phyloP scores from a whole-genome alignment of 306 rosid genomes.

The Castanea mollissima region DNA sequence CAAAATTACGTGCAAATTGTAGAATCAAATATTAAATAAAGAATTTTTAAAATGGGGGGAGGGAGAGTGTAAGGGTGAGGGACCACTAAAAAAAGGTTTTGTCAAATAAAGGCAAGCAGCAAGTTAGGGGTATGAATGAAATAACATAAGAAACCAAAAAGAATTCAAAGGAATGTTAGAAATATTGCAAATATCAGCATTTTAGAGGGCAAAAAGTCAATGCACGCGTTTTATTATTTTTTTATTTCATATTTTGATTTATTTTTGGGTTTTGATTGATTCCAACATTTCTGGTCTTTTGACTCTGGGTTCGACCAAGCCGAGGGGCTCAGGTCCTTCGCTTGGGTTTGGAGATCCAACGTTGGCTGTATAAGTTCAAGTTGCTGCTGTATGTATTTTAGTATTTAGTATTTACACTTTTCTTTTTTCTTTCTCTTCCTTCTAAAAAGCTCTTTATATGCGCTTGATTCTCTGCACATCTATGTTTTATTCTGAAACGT shows the following conservation, averaged over 20 bases:
- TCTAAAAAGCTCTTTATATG: slow-evolving; percentile 12
- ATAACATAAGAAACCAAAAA: not conserved
- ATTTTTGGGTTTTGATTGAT: not conserved
- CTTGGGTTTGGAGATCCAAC: slow-evolving; percentile 57
- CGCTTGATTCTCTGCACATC: not conserved
- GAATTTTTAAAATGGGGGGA: too few relatives aligned
- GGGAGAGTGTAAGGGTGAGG: too few relatives aligned
- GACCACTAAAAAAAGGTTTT: too few relatives aligned
- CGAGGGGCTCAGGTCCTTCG: slow-evolving; percentile 62
- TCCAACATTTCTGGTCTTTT: not conserved
- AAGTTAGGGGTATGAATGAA: too few relatives aligned
- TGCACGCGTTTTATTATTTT: not conserved
- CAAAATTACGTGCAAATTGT: too few relatives aligned
- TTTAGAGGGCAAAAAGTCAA: too few relatives aligned
- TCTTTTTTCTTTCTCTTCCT: slow-evolving; percentile 1
- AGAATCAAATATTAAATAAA: too few relatives aligned
- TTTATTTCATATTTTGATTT: not conserved
- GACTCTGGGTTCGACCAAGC: slow-evolving; percentile 41
- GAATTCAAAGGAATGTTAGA: not conserved
- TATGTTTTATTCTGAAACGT: not conserved
- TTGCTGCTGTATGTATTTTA: not conserved
- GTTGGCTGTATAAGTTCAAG: not conserved
- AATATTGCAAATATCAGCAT: not conserved
- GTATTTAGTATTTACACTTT: too few relatives aligned
- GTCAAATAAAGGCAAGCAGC: too few relatives aligned